Conservation (phyloP, 176 grass and related monocot genomes). For the Hordeum marinum region DNA sequence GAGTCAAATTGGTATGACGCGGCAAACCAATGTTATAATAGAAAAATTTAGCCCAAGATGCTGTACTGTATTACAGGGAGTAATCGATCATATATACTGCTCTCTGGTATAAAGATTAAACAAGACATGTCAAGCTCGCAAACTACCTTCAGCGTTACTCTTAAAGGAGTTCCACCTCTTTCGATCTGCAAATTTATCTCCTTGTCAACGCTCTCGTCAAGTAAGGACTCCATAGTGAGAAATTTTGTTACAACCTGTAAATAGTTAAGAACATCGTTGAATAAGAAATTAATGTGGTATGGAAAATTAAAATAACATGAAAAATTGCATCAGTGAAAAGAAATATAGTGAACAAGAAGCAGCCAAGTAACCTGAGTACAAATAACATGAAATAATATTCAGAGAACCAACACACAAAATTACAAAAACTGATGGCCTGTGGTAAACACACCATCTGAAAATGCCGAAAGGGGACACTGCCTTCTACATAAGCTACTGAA, state of each 20-base stretch:
- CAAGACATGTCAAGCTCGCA: background rate
- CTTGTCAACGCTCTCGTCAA: slow-evolving; percentile 64
- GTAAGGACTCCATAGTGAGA: slow-evolving; percentile 82
- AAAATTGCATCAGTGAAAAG: too few relatives aligned
- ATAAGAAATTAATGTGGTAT: background rate
- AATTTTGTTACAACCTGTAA: slow-evolving; percentile 91
- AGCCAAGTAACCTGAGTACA: too few relatives aligned
- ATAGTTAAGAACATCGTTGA: slow-evolving; percentile 3
- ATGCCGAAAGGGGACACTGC: too few relatives aligned
- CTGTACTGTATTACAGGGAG: background rate
- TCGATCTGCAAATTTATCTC: slow-evolving; percentile 81
- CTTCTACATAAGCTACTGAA: too few relatives aligned
- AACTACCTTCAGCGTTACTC: slow-evolving; percentile 72
- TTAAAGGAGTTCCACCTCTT: slow-evolving; percentile 71
- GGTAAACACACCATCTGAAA: too few relatives aligned
- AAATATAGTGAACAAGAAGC: too few relatives aligned
- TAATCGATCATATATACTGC: background rate
- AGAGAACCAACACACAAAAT: too few relatives aligned
- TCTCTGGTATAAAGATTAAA: background rate
- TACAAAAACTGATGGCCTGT: too few relatives aligned
- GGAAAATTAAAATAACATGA: too few relatives aligned
- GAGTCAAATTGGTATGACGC: slow-evolving; percentile 9
- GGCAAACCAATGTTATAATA: background rate
- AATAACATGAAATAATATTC: too few relatives aligned
- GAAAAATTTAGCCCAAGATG: background rate